A percentile compares a stretch with the other conserved stretches of the same genome.
Conservation (phyloP, 2,329 filamentous ascomycete genomes). For the Fusarium verrucosum region DNA sequence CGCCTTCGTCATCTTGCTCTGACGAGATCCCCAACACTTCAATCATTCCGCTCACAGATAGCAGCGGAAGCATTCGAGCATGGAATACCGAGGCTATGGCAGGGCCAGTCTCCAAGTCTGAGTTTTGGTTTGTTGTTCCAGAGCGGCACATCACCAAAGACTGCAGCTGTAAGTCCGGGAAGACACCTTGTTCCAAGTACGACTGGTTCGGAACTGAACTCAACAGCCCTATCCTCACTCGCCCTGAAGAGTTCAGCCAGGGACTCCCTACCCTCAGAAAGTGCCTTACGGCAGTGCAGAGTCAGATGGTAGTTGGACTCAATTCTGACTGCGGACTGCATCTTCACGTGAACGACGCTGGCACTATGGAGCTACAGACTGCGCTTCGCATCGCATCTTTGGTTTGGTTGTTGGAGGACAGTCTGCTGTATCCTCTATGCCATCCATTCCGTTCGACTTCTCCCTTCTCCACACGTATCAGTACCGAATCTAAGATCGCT, state of each 20-base stretch:
- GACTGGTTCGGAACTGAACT: conserved; percentile 43
- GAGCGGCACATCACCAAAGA: conserved; percentile 39
- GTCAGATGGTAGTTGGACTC: conserved; percentile 36
- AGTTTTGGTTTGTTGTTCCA: conserved; percentile 37
- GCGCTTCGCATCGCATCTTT: conserved; percentile 36
- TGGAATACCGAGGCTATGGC: conserved; percentile 29
- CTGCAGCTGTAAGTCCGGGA: conserved; percentile 18
- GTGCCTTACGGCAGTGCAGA: conserved; percentile 29
- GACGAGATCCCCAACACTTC: conserved; percentile 5
- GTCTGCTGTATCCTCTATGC: conserved; percentile 37
- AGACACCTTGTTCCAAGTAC: conserved; percentile 31
- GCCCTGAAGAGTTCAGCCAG: conserved; percentile 26
- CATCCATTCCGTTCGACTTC: conserved; percentile 38
- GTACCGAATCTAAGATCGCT: conserved; percentile 31
- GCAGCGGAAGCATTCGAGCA: conserved; percentile 25
- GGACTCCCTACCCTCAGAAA: conserved; percentile 35
- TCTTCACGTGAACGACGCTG: conserved; percentile 39
- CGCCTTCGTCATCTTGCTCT: conserved; percentile 7
- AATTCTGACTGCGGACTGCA: conserved; percentile 43
- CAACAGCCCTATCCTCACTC: conserved; percentile 40
- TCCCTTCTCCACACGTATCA: conserved; percentile 29
- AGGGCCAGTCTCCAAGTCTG: conserved; percentile 1
- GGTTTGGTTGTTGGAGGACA: conserved; percentile 37
- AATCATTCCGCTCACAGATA: conserved; percentile 19
- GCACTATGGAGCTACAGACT: conserved; percentile 26